These are phyloP conservation scores for Blastocystis sp. DNA, from an alignment of 352 stramenopile species.

Conservation along the genomic window DNA sequence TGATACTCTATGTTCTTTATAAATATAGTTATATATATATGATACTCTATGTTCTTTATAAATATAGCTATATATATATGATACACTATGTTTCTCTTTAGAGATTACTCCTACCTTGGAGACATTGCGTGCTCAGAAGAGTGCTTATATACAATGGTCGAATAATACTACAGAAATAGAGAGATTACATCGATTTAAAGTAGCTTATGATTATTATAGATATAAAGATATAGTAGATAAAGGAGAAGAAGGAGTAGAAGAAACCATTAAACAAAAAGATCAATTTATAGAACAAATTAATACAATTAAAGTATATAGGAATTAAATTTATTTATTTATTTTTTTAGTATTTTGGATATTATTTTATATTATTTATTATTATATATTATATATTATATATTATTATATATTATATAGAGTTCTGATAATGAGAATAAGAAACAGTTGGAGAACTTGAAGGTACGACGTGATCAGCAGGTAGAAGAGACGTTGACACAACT, in stretches of 20 bases:
- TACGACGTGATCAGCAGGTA: not conserved
- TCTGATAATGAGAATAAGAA: too few relatives aligned
- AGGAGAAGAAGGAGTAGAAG: conserved; percentile 53
- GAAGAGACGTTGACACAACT: not conserved
- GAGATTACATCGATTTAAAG: conserved; percentile 77
- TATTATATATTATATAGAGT: too few relatives aligned
- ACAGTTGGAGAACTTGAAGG: not conserved
- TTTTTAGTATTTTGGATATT: too few relatives aligned
- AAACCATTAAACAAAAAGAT: conserved; percentile 58
- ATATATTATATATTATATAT: too few relatives aligned
- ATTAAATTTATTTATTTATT: too few relatives aligned
- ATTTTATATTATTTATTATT: too few relatives aligned
- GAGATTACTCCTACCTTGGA: conserved; percentile 98
- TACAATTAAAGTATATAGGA: too few relatives aligned
- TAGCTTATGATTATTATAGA: conserved; percentile 72
- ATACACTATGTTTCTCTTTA: too few relatives aligned
- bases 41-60: too few relatives aligned
- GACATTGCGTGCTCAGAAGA: conserved; percentile 80
- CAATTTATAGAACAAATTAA: conserved; percentile 53
- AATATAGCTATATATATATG: too few relatives aligned
- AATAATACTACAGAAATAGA: conserved; percentile 95
- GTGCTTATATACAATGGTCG: conserved; percentile 87
- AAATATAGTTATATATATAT: too few relatives aligned
- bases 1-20: too few relatives aligned
- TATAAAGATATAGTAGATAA: conserved; percentile 28